Base-by-base conservation (phyloP, 495 filamentous ascomycete species). In the Polyplosphaeria fusca region DNA sequence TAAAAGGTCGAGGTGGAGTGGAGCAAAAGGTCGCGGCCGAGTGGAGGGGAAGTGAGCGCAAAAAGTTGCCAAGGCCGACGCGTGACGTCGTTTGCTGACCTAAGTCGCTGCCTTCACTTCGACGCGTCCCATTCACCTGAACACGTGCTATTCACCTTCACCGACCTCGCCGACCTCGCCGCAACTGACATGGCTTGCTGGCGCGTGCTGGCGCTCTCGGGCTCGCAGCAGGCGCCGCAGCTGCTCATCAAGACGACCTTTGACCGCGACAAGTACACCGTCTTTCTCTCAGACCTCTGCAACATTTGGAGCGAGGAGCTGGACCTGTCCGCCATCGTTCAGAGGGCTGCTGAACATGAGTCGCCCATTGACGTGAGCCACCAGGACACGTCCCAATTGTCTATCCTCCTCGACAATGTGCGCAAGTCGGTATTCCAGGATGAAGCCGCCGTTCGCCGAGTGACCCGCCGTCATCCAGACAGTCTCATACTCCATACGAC, bases 321-420 rank as follows among this genome's bases (percentile, higher is more conserved):
- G 27, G 74, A 82, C 32, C 77, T 80, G 25, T 70, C 71, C 43
- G 76, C 77, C 1, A 89, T 97, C 50, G 67, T 87, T 22, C 69
- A 76, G 32, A 79, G 86, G 49, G 88, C 87, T 20, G 71, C 84
- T 18, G 73, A 83, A 7, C 74, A 82, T 58, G 77, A 82, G 32
- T 87, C 87, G 4, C 85, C 84, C 27, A 96, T 98, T 52, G 93
- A 98, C 70, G 86, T 93, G 0, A 86, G 80, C 58, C 88, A 92
- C 65, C 86, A 86, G 55, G 64, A 74, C 43, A 44, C 55, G 9
- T 78, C 82, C 23, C 89, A 96, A 62, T 76, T 92, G 57, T 63
- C 71, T 22, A 80, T 88, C 16, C 79, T 98, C 27, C 71, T 96
- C 9, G 74, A 80, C 12, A 91, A 89, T 62, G 77, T 97, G 26